These are phyloP conservation scores for Phialemoniopsis sp. DNA, from an alignment of 2,329 filamentous ascomycete species.

Conservation along the genomic window DNA sequence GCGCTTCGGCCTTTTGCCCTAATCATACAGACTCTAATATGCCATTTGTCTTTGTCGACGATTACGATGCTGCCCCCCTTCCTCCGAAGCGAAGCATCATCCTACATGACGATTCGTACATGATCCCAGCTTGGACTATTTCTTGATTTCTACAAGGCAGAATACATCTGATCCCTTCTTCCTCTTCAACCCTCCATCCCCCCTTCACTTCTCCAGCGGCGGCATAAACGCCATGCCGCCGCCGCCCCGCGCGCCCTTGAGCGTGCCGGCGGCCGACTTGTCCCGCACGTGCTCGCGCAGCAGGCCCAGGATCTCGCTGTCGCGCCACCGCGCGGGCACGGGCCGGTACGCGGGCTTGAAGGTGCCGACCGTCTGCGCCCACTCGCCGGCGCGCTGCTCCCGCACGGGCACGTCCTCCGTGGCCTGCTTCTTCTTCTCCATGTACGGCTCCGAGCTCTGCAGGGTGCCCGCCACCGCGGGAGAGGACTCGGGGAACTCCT, in stretches of 20 bases:
- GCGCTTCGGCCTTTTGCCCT: too few species aligned
- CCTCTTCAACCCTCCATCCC: not conserved
- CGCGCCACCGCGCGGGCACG: conserved; percentile 80
- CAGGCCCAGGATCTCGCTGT: conserved; percentile 73
- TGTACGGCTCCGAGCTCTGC: too few species aligned
- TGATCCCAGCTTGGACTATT: too few species aligned
- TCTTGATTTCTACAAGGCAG: too few species aligned
- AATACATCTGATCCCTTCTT: conserved; percentile 2
- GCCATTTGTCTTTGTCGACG: too few species aligned
- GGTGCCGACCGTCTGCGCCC: conserved; percentile 92
- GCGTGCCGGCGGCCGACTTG: conserved; percentile 58
- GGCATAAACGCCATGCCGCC: conserved; percentile 58
- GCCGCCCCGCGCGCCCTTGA: conserved; percentile 31
- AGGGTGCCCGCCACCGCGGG: conserved; percentile 21
- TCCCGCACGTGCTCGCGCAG: conserved; percentile 77
- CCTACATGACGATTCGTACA: too few species aligned
- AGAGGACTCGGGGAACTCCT: conserved; percentile 28
- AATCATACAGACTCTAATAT: too few species aligned
- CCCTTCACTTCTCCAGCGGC: conserved; percentile 24
- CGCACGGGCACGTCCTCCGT: conserved; percentile 15
- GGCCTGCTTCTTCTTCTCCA: conserved; percentile 11
- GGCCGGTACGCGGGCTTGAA: conserved; percentile 93
- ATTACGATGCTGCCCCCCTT: too few species aligned
- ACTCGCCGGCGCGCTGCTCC: conserved; percentile 62
- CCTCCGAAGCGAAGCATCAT: too few species aligned